Evolutionary conservation across 768 basidiomycete genomes (phyloP).

Genomic region (Naganishia onofrii): DNA sequence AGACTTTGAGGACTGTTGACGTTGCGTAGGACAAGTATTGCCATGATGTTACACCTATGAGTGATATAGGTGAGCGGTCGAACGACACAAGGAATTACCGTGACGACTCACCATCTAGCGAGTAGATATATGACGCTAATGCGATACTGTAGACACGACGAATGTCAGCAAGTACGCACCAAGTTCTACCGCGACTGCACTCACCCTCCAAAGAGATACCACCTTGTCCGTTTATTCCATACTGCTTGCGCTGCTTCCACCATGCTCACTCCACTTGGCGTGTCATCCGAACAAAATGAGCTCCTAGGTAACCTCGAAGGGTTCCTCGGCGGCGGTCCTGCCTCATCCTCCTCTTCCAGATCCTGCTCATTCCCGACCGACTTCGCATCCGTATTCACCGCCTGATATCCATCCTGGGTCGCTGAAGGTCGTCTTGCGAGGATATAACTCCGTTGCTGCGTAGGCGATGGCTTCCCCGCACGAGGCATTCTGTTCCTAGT

Average conservation of each 20-base stretch:
- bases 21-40: conserved; percentile 64
- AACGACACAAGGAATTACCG: neutral
- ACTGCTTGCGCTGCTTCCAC: conserved; percentile 43
- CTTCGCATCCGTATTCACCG: conserved; percentile 10
- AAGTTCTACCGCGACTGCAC: conserved; percentile 20
- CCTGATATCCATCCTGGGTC: conserved; percentile 19
- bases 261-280: conserved; percentile 37
- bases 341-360: neutral
- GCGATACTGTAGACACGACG: conserved; percentile 56
- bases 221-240: conserved; percentile 59
- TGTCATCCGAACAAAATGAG: conserved; percentile 1
- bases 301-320: neutral
- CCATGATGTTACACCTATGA: conserved; percentile 61
- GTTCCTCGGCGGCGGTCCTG: neutral
- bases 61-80: neutral
- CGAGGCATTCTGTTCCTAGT: conserved; percentile 20
- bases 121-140: conserved; percentile 73
- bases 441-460: conserved; percentile 14
- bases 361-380: neutral
- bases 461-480: conserved; percentile 7
- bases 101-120: conserved; percentile 58
- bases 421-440: conserved; percentile 19
- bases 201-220: conserved; percentile 64
- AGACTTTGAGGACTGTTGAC: conserved; percentile 60
- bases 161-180: neutral